A percentile compares a stretch with the other conserved stretches of the same genome.
Evolutionary conservation across 108 stramenopile genomes (phyloP).

Genomic region (Pseudonitzschia multiseries): DNA sequence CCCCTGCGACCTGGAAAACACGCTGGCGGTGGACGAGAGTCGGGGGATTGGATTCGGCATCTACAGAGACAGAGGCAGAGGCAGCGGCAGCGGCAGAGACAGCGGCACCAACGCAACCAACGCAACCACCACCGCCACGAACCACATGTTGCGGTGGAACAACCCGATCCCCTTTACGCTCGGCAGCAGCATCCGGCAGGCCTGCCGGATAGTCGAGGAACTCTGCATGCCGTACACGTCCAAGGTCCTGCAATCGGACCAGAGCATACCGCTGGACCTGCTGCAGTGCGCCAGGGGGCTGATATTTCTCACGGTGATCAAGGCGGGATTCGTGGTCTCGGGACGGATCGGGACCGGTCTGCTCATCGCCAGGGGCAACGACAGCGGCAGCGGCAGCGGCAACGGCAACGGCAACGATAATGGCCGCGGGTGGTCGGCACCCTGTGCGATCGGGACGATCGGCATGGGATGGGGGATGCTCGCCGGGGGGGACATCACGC

Average conservation of each 20-base stretch:
- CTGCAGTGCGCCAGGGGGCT: conserved; percentile 70
- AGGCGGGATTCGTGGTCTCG: conserved; percentile 73
- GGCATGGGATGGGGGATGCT: conserved; percentile 76
- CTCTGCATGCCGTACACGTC: conserved; percentile 34
- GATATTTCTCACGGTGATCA: conserved; percentile 75
- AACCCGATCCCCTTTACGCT: conserved; percentile 66
- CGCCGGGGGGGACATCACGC: conserved; percentile 79
- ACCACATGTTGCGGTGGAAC: conserved; percentile 20
- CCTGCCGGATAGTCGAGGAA: conserved; percentile 43
- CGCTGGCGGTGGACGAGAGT: neutral
- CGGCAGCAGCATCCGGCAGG: conserved; percentile 59
- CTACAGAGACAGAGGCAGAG: neutral
- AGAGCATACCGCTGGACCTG: conserved; percentile 71
- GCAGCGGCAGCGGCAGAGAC: conserved; percentile 1
- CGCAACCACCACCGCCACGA: no score
- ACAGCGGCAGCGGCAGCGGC: conserved; percentile 11
- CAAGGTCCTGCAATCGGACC: conserved; percentile 22
- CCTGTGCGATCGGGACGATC: conserved; percentile 65
- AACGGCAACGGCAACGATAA: conserved; percentile 25
- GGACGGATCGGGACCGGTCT: conserved; percentile 78
- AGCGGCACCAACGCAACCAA: no score
- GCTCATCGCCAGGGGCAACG: conserved; percentile 52
- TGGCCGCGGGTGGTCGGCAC: conserved; percentile 51
- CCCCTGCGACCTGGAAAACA: conserved; percentile 55
- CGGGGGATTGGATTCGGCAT: neutral